A percentile compares a stretch with the other conserved stretches of the same genome.
Conservation (phyloP, 1,139 yeast species). For the Saccharomyces pastorianus region DNA sequence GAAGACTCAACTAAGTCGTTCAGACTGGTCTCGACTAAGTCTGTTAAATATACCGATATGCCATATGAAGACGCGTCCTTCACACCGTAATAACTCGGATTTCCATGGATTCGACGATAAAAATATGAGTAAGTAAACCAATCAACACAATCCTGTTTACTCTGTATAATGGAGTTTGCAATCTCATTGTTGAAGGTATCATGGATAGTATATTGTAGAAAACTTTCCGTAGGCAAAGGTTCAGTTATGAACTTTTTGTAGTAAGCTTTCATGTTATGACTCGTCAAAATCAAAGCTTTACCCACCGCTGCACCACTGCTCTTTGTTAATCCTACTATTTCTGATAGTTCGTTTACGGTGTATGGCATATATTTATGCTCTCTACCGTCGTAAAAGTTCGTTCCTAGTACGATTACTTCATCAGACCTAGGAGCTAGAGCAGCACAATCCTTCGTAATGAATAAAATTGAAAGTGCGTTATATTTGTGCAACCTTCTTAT, state of each 20-base stretch:
- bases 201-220: constrained; percentile 46
- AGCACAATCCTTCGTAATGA: constrained; percentile 54
- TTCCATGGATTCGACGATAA: constrained; percentile 67
- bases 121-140: constrained; percentile 83
- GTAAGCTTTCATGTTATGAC: constrained; percentile 47
- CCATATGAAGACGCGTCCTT: constrained; percentile 57
- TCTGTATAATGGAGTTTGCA: constrained; percentile 52
- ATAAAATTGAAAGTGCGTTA: constrained; percentile 46
- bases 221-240: constrained; percentile 81
- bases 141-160: constrained; percentile 81
- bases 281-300: constrained; percentile 51
- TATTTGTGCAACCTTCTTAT: constrained; percentile 47
- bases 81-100: constrained; percentile 85
- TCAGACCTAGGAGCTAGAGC: constrained; percentile 45
- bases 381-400: constrained; percentile 62
- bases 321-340: constrained; percentile 61
- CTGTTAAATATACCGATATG: constrained; percentile 73
- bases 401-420: constrained; percentile 58
- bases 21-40: constrained; percentile 64
- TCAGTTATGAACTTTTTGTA: constrained; percentile 65
- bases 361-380: constrained; percentile 69
- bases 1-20: constrained; percentile 55
- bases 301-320: constrained; percentile 31
- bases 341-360: constrained; percentile 54
- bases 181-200: constrained; percentile 70